phyloP scores from a whole-genome alignment of 768 basidiomycete genomes.

The Macrocybe gigantea region DNA sequence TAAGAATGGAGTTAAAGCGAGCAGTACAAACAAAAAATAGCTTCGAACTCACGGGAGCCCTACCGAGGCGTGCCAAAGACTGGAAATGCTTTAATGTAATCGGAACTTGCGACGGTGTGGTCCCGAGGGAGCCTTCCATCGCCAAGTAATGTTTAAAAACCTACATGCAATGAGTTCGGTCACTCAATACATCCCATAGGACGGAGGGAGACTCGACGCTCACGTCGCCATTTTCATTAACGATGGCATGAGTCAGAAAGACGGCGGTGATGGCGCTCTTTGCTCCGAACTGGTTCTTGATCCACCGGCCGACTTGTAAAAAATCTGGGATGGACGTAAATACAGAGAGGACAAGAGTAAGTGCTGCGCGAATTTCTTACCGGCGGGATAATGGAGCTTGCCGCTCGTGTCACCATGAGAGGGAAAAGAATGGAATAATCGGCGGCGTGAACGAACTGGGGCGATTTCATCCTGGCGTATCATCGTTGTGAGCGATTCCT shows the following conservation, averaged over 20 bases:
- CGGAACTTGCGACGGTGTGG: conserved; percentile 42
- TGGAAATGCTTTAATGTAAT: conserved; percentile 75
- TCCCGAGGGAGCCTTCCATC: conserved; percentile 18
- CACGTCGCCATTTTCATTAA: conserved; percentile 47
- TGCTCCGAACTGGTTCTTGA: conserved; percentile 48
- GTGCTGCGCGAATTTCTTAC: conserved; percentile 27
- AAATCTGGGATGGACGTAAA: conserved; percentile 33
- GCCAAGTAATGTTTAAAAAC: conserved; percentile 41
- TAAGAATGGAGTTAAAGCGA: background rate
- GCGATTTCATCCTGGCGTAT: conserved; percentile 68
- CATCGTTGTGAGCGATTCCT: conserved; percentile 68
- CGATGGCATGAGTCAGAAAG: conserved; percentile 68
- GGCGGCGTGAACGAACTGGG: conserved; percentile 50
- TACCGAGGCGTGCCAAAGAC: conserved; percentile 63
- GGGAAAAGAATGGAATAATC: conserved; percentile 43
- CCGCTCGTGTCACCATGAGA: conserved; percentile 33
- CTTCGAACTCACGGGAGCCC: conserved; percentile 43
- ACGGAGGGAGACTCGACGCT: conserved; percentile 22
- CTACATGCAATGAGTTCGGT: conserved; percentile 18
- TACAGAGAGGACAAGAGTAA: background rate
- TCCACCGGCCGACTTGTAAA: conserved; percentile 54
- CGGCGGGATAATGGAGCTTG: conserved; percentile 54
- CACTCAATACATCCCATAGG: background rate
- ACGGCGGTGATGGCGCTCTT: conserved; percentile 54
- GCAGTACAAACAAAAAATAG: background rate